Evolutionary conservation across 352 stramenopile genomes (phyloP).

Genomic region (Globisporangium takayamanum): DNA sequence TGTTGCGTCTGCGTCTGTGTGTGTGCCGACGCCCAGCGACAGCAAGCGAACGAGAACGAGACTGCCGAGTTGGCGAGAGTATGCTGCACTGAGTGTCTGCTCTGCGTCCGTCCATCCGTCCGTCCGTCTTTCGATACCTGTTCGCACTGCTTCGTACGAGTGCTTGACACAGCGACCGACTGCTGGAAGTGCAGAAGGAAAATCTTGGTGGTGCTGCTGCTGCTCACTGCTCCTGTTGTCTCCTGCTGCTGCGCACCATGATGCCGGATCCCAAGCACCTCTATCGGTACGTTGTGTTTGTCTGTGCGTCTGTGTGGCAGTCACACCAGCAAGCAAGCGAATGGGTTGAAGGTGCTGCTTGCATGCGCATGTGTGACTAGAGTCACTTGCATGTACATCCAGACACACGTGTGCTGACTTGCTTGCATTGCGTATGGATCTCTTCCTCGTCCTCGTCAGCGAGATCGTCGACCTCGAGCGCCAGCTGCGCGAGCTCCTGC

Average conservation of each 20-base stretch:
- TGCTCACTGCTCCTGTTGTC: neutral
- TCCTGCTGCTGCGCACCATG: neutral
- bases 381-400: too few relatives aligned
- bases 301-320: neutral
- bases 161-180: neutral
- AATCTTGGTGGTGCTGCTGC: neutral
- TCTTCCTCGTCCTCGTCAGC: conserved; percentile 14
- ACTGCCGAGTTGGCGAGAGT: conserved; percentile 1
- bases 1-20: neutral
- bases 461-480: conserved; percentile 69
- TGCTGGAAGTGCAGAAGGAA: neutral
- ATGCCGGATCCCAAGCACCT: conserved; percentile 26
- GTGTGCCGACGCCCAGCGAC: neutral
- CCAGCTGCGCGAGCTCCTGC: conserved; percentile 65
- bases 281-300: conserved; percentile 24
- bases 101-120: conserved; percentile 1
- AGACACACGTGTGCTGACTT: neutral
- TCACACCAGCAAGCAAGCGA: too few relatives aligned
- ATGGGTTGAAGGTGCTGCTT: conserved; percentile 6
- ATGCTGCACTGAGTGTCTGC: conserved; percentile 10
- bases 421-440: neutral
- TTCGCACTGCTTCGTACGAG: neutral
- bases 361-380: neutral
- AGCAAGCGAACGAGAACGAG: neutral
- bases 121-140: neutral